Percentiles rank a stretch among this genome's conserved stretches.
Evolutionary conservation across 306 rosid genomes (phyloP).

Genomic region (Fagus sylvatica): DNA sequence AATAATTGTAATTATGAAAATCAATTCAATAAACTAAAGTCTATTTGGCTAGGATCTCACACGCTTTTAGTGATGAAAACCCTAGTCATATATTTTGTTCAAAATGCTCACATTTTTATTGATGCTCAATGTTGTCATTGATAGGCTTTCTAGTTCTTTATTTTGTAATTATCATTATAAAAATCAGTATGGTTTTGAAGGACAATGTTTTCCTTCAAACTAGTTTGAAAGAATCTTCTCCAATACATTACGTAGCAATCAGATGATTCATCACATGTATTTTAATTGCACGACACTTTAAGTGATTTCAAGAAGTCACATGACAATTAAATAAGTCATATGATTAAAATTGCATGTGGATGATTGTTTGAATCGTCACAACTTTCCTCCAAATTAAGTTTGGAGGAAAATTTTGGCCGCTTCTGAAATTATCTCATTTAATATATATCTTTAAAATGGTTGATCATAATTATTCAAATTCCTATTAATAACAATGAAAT

Average conservation of each 20-base stretch:
- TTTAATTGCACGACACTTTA: too few species aligned
- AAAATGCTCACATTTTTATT: neutral
- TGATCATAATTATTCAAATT: neutral
- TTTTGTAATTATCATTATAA: neutral
- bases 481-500: neutral
- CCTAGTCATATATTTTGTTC: neutral
- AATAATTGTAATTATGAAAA: neutral
- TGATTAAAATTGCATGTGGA: too few species aligned
- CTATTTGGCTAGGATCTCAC: slow-evolving; percentile 1
- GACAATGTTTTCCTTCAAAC: too few species aligned
- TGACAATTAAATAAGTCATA: too few species aligned
- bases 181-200: neutral
- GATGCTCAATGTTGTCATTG: neutral
- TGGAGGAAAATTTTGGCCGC: neutral
- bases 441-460: neutral
- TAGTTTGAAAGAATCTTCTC: too few species aligned
- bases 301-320: too few species aligned
- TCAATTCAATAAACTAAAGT: neutral
- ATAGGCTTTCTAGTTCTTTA: neutral
- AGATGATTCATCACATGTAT: too few species aligned
- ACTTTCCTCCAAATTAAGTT: too few species aligned
- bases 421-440: neutral
- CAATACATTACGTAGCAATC: too few species aligned
- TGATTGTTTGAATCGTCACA: too few species aligned
- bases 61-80: neutral